Base-by-base conservation (phyloP, 2,329 filamentous ascomycete species). In the Phoma sp. region DNA sequence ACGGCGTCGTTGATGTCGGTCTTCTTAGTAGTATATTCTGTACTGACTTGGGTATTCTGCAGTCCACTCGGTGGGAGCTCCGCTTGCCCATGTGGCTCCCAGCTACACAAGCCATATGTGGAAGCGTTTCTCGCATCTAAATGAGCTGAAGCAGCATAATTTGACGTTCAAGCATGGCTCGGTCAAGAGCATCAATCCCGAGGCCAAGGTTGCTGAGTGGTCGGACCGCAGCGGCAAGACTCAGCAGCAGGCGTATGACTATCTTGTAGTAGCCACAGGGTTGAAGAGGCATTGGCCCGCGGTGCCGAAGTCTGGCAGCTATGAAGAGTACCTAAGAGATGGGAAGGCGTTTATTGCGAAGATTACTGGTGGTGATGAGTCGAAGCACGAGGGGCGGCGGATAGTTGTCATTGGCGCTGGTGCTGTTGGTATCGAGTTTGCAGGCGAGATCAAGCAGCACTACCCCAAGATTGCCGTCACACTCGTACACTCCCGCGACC, bases 381-480 rank as follows among this genome's bases (percentile, higher is more conserved):
- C 60, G 5, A 64, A 62, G 33, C 63, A 67, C 23, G 59, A 66
- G 23, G 67, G 68, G 7, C 57, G 71, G 35, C 85, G 83, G 0
- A 83, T 92, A 1, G 83, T 90, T 0, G 80, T 93, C 22, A 86
- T 93, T n/a, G 89, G 90, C 14, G 90, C 90, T 59, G 85, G 89
- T 44, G 90, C 90, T 6, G 90, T 93, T 1, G 90, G 90, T 7
- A 86, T 93, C 49, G 90, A 93, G 71, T 91, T 93, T 82, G 89
- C 90, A 0, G 86, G 88, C 1, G 90, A 95, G 75, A 78, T 93
- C 48, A 93, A 92, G 74, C 72, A 83, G 40, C 77, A 86, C 23
- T 81, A 87, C 57, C 89, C 90, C 0, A 66, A 82, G 9, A 77
- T 85, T 48, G 82, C 82, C 36, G 86, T 93, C n/a, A 89, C 85